A percentile compares a stretch with the other conserved stretches of the same genome.
These are phyloP conservation scores for Ogataea corticis DNA, from an alignment of 805 yeast species.

Conservation along the genomic window DNA sequence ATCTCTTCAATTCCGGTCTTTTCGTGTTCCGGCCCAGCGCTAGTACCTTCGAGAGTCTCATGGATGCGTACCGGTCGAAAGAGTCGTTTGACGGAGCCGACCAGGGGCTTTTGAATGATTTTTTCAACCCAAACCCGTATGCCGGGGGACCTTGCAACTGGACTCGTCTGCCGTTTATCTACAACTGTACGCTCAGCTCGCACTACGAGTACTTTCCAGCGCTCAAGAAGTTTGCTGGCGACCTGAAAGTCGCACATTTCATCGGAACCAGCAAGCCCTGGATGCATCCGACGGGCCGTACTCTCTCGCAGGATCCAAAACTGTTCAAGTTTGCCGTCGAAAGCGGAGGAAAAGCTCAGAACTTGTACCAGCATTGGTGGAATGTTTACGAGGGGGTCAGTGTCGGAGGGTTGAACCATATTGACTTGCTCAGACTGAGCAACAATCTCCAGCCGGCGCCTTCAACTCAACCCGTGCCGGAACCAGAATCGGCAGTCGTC, in stretches of 20 bases:
- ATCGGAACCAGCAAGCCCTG: constrained; percentile 62
- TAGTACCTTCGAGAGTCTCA: constrained; percentile 43
- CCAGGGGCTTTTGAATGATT: constrained; percentile 84
- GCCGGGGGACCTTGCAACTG: constrained; percentile 42
- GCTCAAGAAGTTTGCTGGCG: constrained; percentile 25
- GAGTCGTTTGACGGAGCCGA: constrained; percentile 82
- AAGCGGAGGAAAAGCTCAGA: constrained; percentile 12
- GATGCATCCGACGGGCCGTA: constrained; percentile 16
- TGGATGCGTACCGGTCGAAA: constrained; percentile 27
- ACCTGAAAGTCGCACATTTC: constrained; percentile 60
- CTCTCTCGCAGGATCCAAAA: constrained; percentile 8
- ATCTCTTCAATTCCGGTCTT: constrained; percentile 81
- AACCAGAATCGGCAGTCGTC: constrained; percentile 1
- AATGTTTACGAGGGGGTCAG: constrained; percentile 21
- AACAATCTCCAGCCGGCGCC: constrained; percentile 24
- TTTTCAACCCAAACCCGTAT: constrained; percentile 42
- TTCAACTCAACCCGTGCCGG: not conserved
- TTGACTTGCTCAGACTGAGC: constrained; percentile 20
- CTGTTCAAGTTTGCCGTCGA: constrained; percentile 13
- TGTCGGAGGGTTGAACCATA: constrained; percentile 17
- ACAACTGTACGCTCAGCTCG: constrained; percentile 67
- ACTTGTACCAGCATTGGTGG: constrained; percentile 35
- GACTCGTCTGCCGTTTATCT: constrained; percentile 75
- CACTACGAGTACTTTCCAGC: constrained; percentile 40
- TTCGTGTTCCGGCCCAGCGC: constrained; percentile 57